Evolutionary conservation across 257 asterid species (phyloP), one percentile per base, ranked within the genome.

Genomic region (Schizonepeta tenuifolia): DNA sequence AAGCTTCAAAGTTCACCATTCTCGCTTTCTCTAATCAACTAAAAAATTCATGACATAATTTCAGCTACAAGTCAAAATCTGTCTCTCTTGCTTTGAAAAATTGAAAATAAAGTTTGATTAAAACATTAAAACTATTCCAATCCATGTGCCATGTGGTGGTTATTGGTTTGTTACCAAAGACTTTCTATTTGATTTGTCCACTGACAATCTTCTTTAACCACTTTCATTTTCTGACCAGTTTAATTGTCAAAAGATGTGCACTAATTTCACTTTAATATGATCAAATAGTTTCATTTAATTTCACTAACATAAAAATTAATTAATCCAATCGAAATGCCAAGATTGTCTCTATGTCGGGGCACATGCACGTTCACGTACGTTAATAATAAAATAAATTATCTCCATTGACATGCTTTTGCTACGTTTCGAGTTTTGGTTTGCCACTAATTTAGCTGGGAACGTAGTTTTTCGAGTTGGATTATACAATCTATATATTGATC

Each of bases 101-200:
- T 72, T 49, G 33, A 44, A 24, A 7, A 22, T 24, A 55, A 46
- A 41, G 65, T 33, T 38, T 65, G 67, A 72, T 59, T 66, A 71
- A 59, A 40, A 50, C 64, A 75, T 56, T 76, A 59, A 75, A 38
- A 65, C 68, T 79, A 70, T 75, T 79, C 43, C 49, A 31, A 20
- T 35, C 67, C 80, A 74, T 74, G 85, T 77, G 83, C 67, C 78
- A 74, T 78, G 85, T 77, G 83, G 78, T 65, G 65, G 78, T 74
- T 81, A 69, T 21, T 38, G 65, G 11, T 61, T 64, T 66, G 71
- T 79, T 70, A 47, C 46, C 40, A 63, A 56, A 33, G 47, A 71
- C 61, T 43, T n/a, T 1, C 15, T 50, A 20, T 26, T 68, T 62
- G 80, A 81, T 74, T 70, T 69, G 82, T 67, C 77, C 50, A 61